Evolutionary conservation across 2,329 filamentous ascomycete genomes (phyloP).

Genomic region (Atkinsonella hypoxylon): DNA sequence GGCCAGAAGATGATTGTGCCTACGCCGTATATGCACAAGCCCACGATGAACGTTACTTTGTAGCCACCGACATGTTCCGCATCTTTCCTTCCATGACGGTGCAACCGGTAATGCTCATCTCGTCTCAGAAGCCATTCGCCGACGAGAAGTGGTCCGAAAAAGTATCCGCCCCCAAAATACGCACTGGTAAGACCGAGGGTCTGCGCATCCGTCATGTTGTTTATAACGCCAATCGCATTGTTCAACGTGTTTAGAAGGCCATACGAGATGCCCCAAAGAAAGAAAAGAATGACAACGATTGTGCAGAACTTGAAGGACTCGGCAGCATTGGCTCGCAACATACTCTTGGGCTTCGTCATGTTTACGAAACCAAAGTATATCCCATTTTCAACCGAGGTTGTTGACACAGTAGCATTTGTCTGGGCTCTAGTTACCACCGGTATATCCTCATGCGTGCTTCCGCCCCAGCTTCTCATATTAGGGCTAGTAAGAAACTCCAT

Average conservation of each 20-base stretch:
- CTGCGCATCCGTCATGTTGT: slow-evolving; percentile 48
- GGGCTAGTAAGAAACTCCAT: slow-evolving; percentile 37
- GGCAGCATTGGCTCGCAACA: slow-evolving; percentile 48
- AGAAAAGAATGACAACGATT: slow-evolving; percentile 69
- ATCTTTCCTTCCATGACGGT: slow-evolving; percentile 23
- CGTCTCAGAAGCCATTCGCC: slow-evolving; percentile 59
- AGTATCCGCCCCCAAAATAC: slow-evolving; percentile 60
- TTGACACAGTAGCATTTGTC: slow-evolving; percentile 23
- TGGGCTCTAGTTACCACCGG: slow-evolving; percentile 9
- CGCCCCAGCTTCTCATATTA: slow-evolving; percentile 14
- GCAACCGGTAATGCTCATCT: slow-evolving; percentile 46
- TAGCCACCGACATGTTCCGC: slow-evolving; percentile 50
- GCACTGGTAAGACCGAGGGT: slow-evolving; percentile 55
- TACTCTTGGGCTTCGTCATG: slow-evolving; percentile 55
- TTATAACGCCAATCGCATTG: slow-evolving; percentile 50
- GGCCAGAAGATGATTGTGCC: slow-evolving; percentile 85
- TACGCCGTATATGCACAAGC: slow-evolving; percentile 60
- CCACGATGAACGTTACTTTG: slow-evolving; percentile 68
- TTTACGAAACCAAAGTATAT: slow-evolving; percentile 70
- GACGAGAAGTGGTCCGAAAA: slow-evolving; percentile 56
- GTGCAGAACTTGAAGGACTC: slow-evolving; percentile 63
- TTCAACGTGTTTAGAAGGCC: slow-evolving; percentile 78
- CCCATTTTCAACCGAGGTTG: slow-evolving; percentile 28
- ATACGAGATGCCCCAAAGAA: slow-evolving; percentile 86
- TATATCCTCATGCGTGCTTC: slow-evolving; percentile 4